Conservation (phyloP, 179 eudicot species). For the Patellifolia procumbens region DNA sequence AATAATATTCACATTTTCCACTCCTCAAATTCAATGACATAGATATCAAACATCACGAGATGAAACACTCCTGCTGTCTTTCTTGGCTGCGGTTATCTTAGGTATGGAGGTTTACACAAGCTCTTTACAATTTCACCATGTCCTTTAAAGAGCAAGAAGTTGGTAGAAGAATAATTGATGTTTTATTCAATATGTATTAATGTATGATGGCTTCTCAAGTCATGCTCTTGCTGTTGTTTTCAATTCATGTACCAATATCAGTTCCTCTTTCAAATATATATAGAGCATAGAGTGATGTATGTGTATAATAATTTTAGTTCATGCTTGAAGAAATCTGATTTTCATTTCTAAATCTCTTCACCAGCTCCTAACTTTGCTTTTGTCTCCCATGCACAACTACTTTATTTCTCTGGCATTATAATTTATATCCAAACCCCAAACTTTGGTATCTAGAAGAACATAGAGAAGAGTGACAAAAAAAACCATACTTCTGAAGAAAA, state of each 20-base stretch:
- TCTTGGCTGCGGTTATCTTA: neutral
- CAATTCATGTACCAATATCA: neutral
- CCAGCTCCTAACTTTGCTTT: neutral
- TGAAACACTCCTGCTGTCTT: neutral
- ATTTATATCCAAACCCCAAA: no score
- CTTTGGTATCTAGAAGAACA: constrained; percentile 1
- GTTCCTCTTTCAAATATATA: neutral
- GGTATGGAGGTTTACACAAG: constrained; percentile 3
- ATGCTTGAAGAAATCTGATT: neutral
- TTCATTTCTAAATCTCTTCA: neutral
- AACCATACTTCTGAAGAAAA: neutral
- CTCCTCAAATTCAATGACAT: neutral
- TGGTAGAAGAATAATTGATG: neutral
- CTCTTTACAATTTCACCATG: neutral
- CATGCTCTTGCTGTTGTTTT: neutral
- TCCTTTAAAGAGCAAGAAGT: neutral
- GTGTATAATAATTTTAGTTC: neutral
- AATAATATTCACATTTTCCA: neutral
- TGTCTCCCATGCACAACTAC: no score
- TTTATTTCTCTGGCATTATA: no score
- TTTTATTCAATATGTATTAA: neutral
- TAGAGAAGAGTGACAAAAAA: neutral
- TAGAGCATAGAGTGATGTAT: neutral
- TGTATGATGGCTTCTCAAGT: neutral
- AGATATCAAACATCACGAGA: neutral